Percentiles rank a stretch among this genome's conserved stretches.
Evolutionary conservation across 352 stramenopile genomes (phyloP).

Genomic region (Phytopythium cucurbitacearum): DNA sequence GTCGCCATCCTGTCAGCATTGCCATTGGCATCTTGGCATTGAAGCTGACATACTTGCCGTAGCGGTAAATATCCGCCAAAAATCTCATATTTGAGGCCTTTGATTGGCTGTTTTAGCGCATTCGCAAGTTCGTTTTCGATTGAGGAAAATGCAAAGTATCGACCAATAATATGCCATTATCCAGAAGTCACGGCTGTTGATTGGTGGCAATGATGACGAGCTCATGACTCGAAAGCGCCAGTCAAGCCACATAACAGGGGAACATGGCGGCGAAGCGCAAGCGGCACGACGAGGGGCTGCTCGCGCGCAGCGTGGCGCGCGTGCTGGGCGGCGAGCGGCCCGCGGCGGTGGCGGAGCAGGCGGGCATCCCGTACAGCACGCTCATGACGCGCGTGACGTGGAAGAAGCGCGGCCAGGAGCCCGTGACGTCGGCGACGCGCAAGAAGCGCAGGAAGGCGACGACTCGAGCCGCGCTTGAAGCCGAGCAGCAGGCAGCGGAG

Average conservation of each 20-base stretch:
- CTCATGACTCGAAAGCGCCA: background rate
- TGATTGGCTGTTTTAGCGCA: too few species aligned
- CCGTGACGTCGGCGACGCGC: background rate
- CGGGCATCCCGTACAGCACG: slow-evolving; percentile 13
- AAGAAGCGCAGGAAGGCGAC: slow-evolving; percentile 2
- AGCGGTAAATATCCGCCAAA: too few species aligned
- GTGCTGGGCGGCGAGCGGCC: slow-evolving; percentile 11
- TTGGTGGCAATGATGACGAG: background rate
- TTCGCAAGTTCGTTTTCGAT: too few species aligned
- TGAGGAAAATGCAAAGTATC: too few species aligned
- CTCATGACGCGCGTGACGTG: slow-evolving; percentile 12
- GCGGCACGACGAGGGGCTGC: slow-evolving; percentile 11
- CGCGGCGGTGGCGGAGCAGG: slow-evolving; percentile 8
- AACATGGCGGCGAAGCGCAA: slow-evolving; percentile 10
- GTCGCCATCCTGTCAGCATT: too few species aligned
- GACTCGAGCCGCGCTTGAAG: too few species aligned
- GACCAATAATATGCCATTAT: too few species aligned
- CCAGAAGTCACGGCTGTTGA: too few species aligned
- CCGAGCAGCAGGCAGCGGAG: background rate
- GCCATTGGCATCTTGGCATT: too few species aligned
- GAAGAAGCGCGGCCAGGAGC: slow-evolving; percentile 14
- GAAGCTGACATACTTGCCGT: too few species aligned
- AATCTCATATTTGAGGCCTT: too few species aligned
- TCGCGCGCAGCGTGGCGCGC: slow-evolving; percentile 13
- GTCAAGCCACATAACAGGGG: too few species aligned